phyloP scores from a whole-genome alignment of 352 stramenopile genomes.

The Pythium brassicae region DNA sequence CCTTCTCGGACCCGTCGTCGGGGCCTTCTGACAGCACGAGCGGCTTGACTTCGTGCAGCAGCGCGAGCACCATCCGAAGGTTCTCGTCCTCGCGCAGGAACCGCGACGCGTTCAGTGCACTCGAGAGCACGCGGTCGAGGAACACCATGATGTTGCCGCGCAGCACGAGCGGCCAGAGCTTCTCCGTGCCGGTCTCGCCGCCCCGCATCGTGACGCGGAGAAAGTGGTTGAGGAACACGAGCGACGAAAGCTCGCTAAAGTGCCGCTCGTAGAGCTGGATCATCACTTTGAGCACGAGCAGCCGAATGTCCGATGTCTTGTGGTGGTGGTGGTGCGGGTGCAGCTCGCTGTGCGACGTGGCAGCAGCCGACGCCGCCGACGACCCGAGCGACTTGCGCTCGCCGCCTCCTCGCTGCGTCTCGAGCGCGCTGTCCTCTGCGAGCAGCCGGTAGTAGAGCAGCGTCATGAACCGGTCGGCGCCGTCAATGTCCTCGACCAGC shows the following conservation, averaged over 20 bases:
- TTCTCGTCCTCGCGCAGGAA: constrained; percentile 74
- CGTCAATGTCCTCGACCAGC: constrained; percentile 74
- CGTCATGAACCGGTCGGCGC: constrained; percentile 78
- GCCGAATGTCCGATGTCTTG: constrained; percentile 60
- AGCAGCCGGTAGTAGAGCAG: constrained; percentile 84
- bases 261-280: constrained; percentile 84
- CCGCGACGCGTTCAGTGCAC: constrained; percentile 70
- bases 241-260: constrained; percentile 66
- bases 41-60: constrained; percentile 76
- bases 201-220: constrained; percentile 77
- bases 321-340: constrained; percentile 35
- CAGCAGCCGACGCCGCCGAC: constrained; percentile 25
- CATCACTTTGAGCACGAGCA: constrained; percentile 85
- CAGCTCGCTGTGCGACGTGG: too few relatives aligned
- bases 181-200: constrained; percentile 28
- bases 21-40: constrained; percentile 61
- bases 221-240: constrained; percentile 82
- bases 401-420: background rate
- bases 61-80: constrained; percentile 67
- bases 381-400: constrained; percentile 16
- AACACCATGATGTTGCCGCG: constrained; percentile 84
- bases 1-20: constrained; percentile 59
- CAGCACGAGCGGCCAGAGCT: constrained; percentile 63
- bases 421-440: constrained; percentile 46
- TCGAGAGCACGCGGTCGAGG: constrained; percentile 76